Conservation (phyloP, 805 yeast species). For the Candida patagonica region DNA sequence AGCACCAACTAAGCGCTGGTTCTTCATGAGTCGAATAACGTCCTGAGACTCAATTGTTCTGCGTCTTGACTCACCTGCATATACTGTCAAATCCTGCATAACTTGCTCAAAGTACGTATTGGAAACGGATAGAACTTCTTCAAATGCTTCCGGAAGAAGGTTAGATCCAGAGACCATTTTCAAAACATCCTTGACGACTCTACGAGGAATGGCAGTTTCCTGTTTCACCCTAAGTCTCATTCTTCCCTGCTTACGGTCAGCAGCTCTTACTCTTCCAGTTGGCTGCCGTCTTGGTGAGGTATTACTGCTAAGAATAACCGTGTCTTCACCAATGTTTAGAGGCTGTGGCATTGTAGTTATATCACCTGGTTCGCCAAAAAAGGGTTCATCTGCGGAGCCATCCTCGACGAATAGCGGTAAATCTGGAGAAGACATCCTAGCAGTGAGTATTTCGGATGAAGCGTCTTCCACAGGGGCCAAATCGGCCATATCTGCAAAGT, state of each 20-base stretch:
- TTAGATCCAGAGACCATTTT: slow-evolving; percentile 4
- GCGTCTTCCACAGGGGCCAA: too few relatives aligned
- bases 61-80: slow-evolving; percentile 27
- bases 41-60: slow-evolving; percentile 23
- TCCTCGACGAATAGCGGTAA: too few relatives aligned
- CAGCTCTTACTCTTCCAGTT: background rate
- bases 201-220: slow-evolving; percentile 11
- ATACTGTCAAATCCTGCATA: slow-evolving; percentile 24
- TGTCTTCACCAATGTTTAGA: slow-evolving; percentile 6
- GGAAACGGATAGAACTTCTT: slow-evolving; percentile 21
- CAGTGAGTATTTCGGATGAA: too few relatives aligned
- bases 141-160: slow-evolving; percentile 17
- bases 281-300: background rate
- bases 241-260: background rate
- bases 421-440: too few relatives aligned
- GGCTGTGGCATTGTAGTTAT: background rate
- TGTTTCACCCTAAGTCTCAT: background rate
- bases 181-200: slow-evolving; percentile 11
- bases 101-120: slow-evolving; percentile 24
- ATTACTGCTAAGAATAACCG: background rate
- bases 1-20: slow-evolving; percentile 23
- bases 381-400: too few relatives aligned
- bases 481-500: too few relatives aligned
- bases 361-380: too few relatives aligned
- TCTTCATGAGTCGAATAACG: slow-evolving; percentile 22